A percentile compares a stretch with the other conserved stretches of the same genome.
phyloP scores from a whole-genome alignment of 805 yeast genomes.

The Cyberlindnera subsufficiens region DNA sequence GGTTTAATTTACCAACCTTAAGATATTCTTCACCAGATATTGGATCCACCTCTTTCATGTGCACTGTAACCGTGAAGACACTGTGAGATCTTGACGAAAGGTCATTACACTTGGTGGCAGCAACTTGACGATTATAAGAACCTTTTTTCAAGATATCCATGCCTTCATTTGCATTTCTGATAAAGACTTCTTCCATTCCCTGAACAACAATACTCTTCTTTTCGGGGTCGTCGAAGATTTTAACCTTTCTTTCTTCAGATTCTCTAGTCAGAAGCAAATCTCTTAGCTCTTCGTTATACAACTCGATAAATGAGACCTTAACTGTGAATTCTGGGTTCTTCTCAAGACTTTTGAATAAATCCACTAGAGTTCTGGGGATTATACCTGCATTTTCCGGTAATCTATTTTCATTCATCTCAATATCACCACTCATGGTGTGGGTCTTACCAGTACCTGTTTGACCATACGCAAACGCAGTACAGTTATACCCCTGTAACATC shows the following conservation, averaged over 20 bases:
- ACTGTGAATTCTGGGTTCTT: slow-evolving; percentile 49
- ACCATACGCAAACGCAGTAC: slow-evolving; percentile 80
- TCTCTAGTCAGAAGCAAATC: slow-evolving; percentile 46
- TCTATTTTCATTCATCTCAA: slow-evolving; percentile 33
- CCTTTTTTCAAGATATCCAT: slow-evolving; percentile 49
- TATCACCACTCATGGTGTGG: slow-evolving; percentile 67
- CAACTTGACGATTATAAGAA: slow-evolving; percentile 59
- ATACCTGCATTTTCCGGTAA: slow-evolving; percentile 49
- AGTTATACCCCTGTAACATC: slow-evolving; percentile 64
- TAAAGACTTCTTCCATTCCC: slow-evolving; percentile 51
- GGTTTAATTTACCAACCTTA: slow-evolving; percentile 62
- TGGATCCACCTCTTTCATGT: slow-evolving; percentile 43
- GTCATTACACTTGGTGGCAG: slow-evolving; percentile 74
- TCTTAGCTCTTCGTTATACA: slow-evolving; percentile 74
- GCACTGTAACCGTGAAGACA: slow-evolving; percentile 63
- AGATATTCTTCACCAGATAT: slow-evolving; percentile 44
- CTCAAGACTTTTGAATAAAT: slow-evolving; percentile 46
- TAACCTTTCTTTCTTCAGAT: slow-evolving; percentile 39
- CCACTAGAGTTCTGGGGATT: slow-evolving; percentile 52
- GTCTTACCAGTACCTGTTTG: slow-evolving; percentile 89
- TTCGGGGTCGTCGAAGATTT: slow-evolving; percentile 43
- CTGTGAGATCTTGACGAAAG: slow-evolving; percentile 76
- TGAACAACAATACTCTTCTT: slow-evolving; percentile 44
- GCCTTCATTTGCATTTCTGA: slow-evolving; percentile 46
- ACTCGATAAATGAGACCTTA: slow-evolving; percentile 68